These are phyloP conservation scores for Wickerhamiella sergipiensis DNA, from an alignment of 805 yeast genomes.

Conservation along the genomic window DNA sequence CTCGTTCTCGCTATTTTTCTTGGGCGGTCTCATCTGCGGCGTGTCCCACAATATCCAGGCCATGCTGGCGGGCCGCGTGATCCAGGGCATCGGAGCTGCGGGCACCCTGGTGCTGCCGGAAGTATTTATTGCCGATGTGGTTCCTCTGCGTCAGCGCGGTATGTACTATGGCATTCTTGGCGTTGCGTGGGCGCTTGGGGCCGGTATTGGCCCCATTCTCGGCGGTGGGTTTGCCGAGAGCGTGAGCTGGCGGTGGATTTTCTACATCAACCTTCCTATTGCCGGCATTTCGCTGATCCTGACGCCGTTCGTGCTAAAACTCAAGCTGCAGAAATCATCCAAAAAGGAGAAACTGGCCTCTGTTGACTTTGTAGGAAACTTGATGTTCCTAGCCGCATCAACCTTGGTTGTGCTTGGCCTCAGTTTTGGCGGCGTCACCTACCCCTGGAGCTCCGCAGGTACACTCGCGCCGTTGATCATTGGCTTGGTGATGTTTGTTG, in stretches of 20 bases:
- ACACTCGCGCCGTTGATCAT: conserved; percentile 36
- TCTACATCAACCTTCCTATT: conserved; percentile 53
- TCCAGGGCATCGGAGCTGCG: conserved; percentile 62
- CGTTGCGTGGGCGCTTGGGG: conserved; percentile 21
- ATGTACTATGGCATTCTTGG: conserved; percentile 20
- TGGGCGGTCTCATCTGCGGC: conserved; percentile 49
- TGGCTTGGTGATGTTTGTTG: conserved; percentile 26
- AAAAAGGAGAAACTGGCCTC: conserved; percentile 25
- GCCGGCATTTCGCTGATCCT: conserved; percentile 38
- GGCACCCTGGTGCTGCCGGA: conserved; percentile 46
- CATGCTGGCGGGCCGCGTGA: conserved; percentile 56
- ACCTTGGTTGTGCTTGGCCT: conserved; percentile 36
- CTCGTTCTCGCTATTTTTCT: conserved; percentile 41
- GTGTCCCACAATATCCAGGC: conserved; percentile 41
- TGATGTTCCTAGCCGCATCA: conserved; percentile 30
- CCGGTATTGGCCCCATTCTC: conserved; percentile 40
- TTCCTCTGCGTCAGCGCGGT: conserved; percentile 29
- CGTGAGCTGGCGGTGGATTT: conserved; percentile 67
- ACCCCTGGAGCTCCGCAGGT: conserved; percentile 42
- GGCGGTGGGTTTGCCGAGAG: conserved; percentile 53
- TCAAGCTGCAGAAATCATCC: neutral
- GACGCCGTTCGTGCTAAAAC: conserved; percentile 29
- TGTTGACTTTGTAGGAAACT: conserved; percentile 39
- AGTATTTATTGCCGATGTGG: conserved; percentile 44
- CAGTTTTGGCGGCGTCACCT: conserved; percentile 40